Conservation (phyloP, 2,329 filamentous ascomycete species). For the Beauveria pseudobassiana region DNA sequence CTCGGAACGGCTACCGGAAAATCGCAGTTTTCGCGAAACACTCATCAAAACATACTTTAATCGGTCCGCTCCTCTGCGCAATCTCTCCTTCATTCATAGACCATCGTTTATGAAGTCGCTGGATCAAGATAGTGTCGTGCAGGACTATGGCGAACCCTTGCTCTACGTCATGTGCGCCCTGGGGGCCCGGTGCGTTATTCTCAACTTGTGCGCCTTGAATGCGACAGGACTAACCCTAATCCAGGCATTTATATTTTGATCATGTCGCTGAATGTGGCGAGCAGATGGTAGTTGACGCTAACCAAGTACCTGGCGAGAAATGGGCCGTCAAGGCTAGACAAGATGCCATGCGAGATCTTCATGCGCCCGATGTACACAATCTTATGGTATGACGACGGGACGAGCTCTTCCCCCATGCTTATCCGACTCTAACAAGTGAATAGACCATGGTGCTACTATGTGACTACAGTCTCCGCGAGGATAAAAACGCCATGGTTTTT, state of each 20-base stretch:
- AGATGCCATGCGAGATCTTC: conserved; percentile 14
- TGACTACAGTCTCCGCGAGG: conserved; percentile 18
- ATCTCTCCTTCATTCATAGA: conserved; percentile 19
- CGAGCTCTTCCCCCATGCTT: conserved; percentile 3
- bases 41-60: conserved; percentile 17
- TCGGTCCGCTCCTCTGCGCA: conserved; percentile 18
- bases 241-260: conserved; percentile 16
- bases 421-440: conserved; percentile 14
- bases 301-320: conserved; percentile 13
- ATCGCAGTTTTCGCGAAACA: conserved; percentile 9
- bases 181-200: conserved; percentile 15
- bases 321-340: conserved; percentile 17
- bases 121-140: conserved; percentile 15
- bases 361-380: conserved; percentile 16
- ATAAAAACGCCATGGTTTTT: conserved; percentile 18
- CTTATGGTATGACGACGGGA: conserved; percentile 15
- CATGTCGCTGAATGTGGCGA: neutral
- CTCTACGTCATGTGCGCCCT: conserved; percentile 20
- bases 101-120: conserved; percentile 19
- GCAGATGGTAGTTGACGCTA: conserved; percentile 2
- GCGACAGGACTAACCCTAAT: neutral
- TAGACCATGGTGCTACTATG: conserved; percentile 18
- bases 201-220: neutral
- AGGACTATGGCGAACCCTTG: conserved; percentile 18
- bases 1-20: conserved; percentile 15